Conservation (phyloP, 768 basidiomycete species). For the Sarcodon aspratus region DNA sequence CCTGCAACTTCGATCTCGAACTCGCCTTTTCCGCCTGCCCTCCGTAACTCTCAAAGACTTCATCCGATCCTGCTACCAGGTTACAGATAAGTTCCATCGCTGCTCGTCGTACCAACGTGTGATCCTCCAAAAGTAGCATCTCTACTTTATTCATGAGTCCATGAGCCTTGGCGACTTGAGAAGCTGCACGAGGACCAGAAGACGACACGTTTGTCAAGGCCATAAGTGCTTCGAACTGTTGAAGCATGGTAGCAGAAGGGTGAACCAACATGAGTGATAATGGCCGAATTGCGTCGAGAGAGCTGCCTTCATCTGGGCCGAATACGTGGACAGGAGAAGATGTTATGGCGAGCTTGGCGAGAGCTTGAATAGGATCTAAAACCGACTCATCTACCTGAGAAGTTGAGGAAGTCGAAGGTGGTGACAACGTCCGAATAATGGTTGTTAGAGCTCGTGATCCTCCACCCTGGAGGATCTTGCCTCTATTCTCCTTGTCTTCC, state of each 20-base stretch:
- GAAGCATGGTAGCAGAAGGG: constrained; percentile 57
- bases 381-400: constrained; percentile 28
- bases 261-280: constrained; percentile 65
- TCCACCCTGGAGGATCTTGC: constrained; percentile 66
- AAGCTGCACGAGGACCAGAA: constrained; percentile 50
- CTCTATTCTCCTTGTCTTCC: constrained; percentile 69
- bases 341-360: constrained; percentile 90
- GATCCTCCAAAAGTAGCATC: constrained; percentile 70
- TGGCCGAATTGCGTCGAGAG: constrained; percentile 78
- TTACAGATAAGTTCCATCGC: constrained; percentile 91
- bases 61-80: constrained; percentile 66
- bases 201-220: constrained; percentile 93
- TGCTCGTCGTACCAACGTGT: constrained; percentile 73
- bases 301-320: constrained; percentile 67
- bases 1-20: constrained; percentile 58
- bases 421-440: constrained; percentile 40
- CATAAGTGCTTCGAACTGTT: constrained; percentile 91
- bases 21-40: constrained; percentile 26
- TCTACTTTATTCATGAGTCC: constrained; percentile 59
- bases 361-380: constrained; percentile 69
- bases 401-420: constrained; percentile 19
- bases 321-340: constrained; percentile 85
- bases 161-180: constrained; percentile 51
- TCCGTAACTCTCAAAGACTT: constrained; percentile 64
- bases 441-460: constrained; percentile 56